Conservation (phyloP, 352 stramenopile species). For the Phytophthora rubi region DNA sequence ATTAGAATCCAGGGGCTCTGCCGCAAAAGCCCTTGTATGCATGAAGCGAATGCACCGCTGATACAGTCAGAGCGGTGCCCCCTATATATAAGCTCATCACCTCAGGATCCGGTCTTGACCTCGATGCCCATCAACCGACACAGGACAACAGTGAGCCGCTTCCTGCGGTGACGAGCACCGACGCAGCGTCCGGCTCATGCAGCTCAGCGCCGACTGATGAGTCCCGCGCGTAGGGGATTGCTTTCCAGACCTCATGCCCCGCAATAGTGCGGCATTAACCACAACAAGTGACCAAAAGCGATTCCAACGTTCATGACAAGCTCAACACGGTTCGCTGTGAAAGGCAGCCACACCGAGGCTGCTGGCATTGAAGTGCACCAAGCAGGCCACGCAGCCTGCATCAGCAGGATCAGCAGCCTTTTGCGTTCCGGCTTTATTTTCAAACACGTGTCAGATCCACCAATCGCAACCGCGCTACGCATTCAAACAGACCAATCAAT, state of each 20-base stretch:
- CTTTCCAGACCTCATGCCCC: no score
- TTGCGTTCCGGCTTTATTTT: neutral
- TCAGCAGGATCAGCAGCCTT: slow-evolving; percentile 15
- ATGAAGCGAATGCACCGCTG: no score
- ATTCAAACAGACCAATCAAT: slow-evolving; percentile 20
- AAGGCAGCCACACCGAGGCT: no score
- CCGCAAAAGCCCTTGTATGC: no score
- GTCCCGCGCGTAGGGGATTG: neutral
- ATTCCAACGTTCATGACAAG: neutral
- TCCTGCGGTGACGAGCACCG: slow-evolving; percentile 19
- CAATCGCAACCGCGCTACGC: slow-evolving; percentile 17
- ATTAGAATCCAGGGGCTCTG: neutral
- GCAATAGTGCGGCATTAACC: neutral
- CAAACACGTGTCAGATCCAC: neutral
- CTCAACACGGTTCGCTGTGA: neutral
- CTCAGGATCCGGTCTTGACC: slow-evolving; percentile 5
- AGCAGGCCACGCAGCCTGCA: slow-evolving; percentile 19
- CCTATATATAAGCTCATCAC: slow-evolving; percentile 6
- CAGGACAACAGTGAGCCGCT: neutral
- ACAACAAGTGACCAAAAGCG: neutral
- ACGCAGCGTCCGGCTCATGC: slow-evolving; percentile 11
- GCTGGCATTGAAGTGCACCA: neutral
- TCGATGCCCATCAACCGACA: slow-evolving; percentile 1
- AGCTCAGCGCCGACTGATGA: neutral
- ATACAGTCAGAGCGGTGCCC: no score